These are phyloP conservation scores for Camelina neglecta DNA, from an alignment of 345 rosid species.

Conservation along the genomic window DNA sequence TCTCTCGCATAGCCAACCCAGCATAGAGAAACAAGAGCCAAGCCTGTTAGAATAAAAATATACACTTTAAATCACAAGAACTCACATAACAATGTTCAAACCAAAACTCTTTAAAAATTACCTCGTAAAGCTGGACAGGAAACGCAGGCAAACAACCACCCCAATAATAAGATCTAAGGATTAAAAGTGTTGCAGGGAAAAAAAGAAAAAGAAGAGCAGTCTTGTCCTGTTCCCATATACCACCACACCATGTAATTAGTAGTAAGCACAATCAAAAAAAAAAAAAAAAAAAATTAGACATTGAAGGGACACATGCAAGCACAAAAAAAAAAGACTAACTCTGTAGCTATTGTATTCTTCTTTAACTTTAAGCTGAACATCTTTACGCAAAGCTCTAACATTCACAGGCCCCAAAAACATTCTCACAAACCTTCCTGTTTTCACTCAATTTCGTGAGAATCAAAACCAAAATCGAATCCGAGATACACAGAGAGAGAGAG, in stretches of 20 bases:
- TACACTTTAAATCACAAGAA: constrained; percentile 15
- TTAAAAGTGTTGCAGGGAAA: constrained; percentile 77
- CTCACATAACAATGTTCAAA: constrained; percentile 3
- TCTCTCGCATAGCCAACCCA: constrained; percentile 95
- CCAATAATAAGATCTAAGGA: constrained; percentile 84
- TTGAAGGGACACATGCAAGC: constrained; percentile 19
- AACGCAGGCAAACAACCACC: constrained; percentile 90
- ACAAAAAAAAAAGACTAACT: constrained; percentile 43
- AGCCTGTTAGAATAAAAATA: constrained; percentile 48
- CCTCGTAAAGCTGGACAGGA: constrained; percentile 97
- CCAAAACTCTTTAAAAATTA: constrained; percentile 26
- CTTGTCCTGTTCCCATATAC: constrained; percentile 69
- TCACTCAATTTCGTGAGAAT: background rate
- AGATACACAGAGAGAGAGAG: background rate
- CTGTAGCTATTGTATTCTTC: constrained; percentile 97
- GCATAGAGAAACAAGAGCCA: constrained; percentile 97
- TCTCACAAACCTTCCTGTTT: constrained; percentile 66
- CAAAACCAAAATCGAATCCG: background rate
- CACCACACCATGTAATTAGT: background rate
- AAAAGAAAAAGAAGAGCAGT: constrained; percentile 94
- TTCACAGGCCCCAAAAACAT: constrained; percentile 96
- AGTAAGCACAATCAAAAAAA: background rate
- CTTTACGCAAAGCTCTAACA: constrained; percentile 87
- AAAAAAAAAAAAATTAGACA: background rate
- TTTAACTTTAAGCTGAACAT: constrained; percentile 87